Evolutionary conservation across 2,329 filamentous ascomycete genomes (phyloP).

Genomic region (Fusarium abutilonis): DNA sequence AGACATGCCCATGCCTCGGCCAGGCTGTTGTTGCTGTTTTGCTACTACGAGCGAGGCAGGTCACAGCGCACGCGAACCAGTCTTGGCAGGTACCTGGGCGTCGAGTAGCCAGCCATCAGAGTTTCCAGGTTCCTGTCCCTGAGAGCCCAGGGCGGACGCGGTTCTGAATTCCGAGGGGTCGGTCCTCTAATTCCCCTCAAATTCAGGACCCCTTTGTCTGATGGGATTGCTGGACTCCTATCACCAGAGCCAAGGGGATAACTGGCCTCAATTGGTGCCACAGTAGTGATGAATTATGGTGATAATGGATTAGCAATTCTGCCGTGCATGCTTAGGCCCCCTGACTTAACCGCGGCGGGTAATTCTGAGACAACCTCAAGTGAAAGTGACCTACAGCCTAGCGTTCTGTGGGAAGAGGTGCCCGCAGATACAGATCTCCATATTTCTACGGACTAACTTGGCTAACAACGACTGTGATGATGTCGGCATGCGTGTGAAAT

Average conservation of each 20-base stretch:
- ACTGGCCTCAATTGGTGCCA: conserved; percentile 4
- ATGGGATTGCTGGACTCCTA: conserved; percentile 20
- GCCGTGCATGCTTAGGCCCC: conserved; percentile 3
- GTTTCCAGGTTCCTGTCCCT: conserved; percentile 9
- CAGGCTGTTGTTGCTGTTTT: conserved; percentile 27
- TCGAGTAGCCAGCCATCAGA: conserved; percentile 28
- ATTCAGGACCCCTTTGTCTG: conserved; percentile 39
- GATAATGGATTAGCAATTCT: not conserved
- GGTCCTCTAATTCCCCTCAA: conserved; percentile 45
- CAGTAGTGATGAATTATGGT: not conserved
- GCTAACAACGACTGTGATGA: conserved; percentile 16
- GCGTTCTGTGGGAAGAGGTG: conserved; percentile 28
- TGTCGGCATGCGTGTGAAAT: conserved; percentile 29
- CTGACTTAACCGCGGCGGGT: conserved; percentile 29
- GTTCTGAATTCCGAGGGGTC: conserved; percentile 34
- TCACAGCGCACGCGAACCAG: conserved; percentile 22
- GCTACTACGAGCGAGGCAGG: conserved; percentile 27
- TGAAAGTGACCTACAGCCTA: conserved; percentile 13
- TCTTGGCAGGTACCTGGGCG: conserved; percentile 25
- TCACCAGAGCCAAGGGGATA: conserved; percentile 4
- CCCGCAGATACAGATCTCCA: not conserved
- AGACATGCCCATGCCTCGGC: conserved; percentile 33
- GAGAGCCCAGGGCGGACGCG: conserved; percentile 5
- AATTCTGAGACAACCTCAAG: conserved; percentile 35
- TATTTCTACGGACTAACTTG: no score